These are phyloP conservation scores for Rutstroemia sp. DNA, from an alignment of 2,329 filamentous ascomycete genomes.

Conservation along the genomic window DNA sequence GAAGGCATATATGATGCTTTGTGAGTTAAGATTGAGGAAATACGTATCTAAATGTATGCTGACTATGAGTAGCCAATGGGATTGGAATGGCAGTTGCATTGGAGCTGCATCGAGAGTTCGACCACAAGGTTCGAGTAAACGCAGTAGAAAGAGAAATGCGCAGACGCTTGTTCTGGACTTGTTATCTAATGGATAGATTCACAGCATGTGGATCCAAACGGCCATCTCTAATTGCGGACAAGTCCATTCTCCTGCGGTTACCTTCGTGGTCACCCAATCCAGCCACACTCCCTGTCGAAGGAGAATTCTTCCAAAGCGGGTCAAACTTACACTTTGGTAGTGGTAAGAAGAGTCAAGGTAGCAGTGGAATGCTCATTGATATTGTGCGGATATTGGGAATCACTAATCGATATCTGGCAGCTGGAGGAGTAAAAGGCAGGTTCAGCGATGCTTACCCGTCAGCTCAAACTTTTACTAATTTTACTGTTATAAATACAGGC, in stretches of 20 bases:
- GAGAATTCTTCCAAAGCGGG: conserved; percentile 72
- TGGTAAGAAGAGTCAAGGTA: conserved; percentile 65
- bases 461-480: background rate
- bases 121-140: conserved; percentile 52
- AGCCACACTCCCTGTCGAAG: conserved; percentile 57
- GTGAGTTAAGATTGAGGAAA: conserved; percentile 37
- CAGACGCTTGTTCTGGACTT: conserved; percentile 80
- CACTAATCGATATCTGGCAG: conserved; percentile 76
- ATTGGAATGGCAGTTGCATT: conserved; percentile 79
- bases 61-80: conserved; percentile 51
- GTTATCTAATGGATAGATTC: conserved; percentile 82
- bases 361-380: conserved; percentile 75
- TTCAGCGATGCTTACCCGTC: background rate
- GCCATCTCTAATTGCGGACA: conserved; percentile 72
- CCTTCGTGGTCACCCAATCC: conserved; percentile 65
- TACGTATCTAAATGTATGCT: conserved; percentile 21
- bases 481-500: conserved; percentile 34
- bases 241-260: conserved; percentile 65
- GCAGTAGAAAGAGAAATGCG: conserved; percentile 67
- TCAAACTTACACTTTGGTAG: conserved; percentile 65
- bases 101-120: conserved; percentile 71
- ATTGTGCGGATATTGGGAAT: conserved; percentile 76
- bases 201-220: conserved; percentile 73
- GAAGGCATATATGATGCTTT: conserved; percentile 79
- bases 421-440: conserved; percentile 64